These are phyloP conservation scores for Aspergillus sp. DNA, from an alignment of 2,329 filamentous ascomycete species.

Conservation along the genomic window DNA sequence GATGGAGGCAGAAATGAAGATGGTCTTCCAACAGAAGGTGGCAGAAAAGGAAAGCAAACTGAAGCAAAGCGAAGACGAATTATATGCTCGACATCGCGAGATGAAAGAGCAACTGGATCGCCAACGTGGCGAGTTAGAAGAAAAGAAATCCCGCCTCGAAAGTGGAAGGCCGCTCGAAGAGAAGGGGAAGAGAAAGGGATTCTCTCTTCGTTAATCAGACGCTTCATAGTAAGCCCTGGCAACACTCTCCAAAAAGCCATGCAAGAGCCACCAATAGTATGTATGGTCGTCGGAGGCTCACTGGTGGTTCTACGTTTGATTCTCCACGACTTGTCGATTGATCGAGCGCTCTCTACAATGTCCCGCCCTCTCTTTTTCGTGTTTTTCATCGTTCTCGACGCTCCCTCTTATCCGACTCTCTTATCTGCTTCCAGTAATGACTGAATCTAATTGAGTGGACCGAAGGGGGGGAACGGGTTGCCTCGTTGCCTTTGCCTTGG, in stretches of 20 bases:
- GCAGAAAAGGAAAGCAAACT: conserved; percentile 99
- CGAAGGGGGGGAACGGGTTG: conserved; percentile 23
- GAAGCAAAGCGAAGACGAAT: conserved; percentile 98
- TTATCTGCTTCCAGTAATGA: conserved; percentile 35
- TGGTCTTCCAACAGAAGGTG: conserved; percentile 99
- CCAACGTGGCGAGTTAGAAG: conserved; percentile 90
- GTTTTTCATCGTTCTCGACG: conserved; percentile 31
- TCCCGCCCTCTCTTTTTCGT: conserved; percentile 25
- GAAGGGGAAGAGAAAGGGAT: conserved; percentile 98
- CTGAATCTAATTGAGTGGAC: conserved; percentile 29
- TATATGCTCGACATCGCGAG: conserved; percentile 96
- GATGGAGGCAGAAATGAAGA: conserved; percentile 99
- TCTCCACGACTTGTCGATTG: conserved; percentile 29
- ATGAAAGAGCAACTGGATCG: conserved; percentile 99
- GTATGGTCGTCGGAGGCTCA: conserved; percentile 22
- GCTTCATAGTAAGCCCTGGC: conserved; percentile 14
- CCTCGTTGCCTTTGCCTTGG: conserved; percentile 19
- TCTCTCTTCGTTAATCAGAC: conserved; percentile 82
- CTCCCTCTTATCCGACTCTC: conserved; percentile 30
- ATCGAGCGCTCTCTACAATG: conserved; percentile 27
- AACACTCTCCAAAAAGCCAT: conserved; percentile 13
- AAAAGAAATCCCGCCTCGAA: conserved; percentile 96
- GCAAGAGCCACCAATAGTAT: conserved; percentile 20
- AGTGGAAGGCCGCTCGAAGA: conserved; percentile 94
- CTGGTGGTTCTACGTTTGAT: conserved; percentile 24